A percentile compares a stretch with the other conserved stretches of the same genome.
Evolutionary conservation across 225 moss, liverwort and hornwort genomes (phyloP).

Genomic region (Climacium dendroides): DNA sequence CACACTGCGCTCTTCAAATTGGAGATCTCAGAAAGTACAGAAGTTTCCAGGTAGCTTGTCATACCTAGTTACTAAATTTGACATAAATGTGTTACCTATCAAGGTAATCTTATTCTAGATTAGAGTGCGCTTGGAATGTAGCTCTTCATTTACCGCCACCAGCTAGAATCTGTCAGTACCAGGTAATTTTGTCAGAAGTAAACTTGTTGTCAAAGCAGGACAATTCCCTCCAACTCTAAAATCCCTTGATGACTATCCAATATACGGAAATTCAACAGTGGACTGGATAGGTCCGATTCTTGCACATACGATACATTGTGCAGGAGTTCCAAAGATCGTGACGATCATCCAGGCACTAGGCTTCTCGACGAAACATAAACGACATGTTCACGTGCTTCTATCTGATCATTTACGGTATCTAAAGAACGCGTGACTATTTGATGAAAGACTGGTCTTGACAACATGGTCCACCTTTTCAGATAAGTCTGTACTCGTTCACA

Average conservation of each 20-base stretch:
- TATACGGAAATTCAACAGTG: neutral
- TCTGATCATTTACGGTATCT: neutral
- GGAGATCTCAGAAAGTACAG: neutral
- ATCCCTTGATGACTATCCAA: neutral
- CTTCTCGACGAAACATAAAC: neutral
- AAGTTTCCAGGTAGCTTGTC: neutral
- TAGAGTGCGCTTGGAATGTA: neutral
- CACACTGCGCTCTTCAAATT: neutral
- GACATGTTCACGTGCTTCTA: neutral
- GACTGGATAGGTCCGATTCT: neutral
- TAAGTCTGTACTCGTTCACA: neutral
- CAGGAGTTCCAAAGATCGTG: neutral
- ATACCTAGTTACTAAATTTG: neutral
- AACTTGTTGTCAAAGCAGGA: neutral
- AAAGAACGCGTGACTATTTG: neutral
- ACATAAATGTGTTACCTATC: neutral
- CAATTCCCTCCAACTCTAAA: neutral
- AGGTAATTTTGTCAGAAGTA: slow-evolving; percentile 12
- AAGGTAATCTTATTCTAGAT: slow-evolving; percentile 2
- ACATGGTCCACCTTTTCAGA: neutral
- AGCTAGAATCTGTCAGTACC: slow-evolving; percentile 27
- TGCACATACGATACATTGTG: neutral
- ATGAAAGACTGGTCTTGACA: neutral
- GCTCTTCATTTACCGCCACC: slow-evolving; percentile 21
- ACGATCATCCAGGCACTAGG: neutral